Conservation (phyloP, 306 rosid genomes). For the Psophocarpus tetragonolobus region DNA sequence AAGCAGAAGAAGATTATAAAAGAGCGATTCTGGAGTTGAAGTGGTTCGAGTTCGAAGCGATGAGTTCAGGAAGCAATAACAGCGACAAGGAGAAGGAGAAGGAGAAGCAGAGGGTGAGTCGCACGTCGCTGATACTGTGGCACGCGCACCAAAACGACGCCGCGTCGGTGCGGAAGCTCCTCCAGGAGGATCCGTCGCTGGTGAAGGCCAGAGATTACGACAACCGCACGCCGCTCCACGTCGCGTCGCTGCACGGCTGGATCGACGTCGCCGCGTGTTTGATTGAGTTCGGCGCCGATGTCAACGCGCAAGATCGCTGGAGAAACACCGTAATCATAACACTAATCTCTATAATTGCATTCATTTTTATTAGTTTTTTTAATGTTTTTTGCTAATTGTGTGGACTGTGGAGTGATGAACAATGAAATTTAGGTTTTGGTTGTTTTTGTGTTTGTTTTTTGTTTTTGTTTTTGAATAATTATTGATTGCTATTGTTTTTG, state of each 20-base stretch:
- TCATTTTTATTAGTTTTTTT: too few species aligned
- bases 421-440: too few species aligned
- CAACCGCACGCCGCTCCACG: slow-evolving; percentile 93
- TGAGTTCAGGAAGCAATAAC: slow-evolving; percentile 34
- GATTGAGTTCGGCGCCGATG: slow-evolving; percentile 81
- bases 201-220: slow-evolving; percentile 89
- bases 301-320: slow-evolving; percentile 99
- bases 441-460: too few species aligned
- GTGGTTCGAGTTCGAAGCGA: not conserved
- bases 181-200: slow-evolving; percentile 82
- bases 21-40: slow-evolving; percentile 11
- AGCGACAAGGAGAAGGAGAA: slow-evolving; percentile 51
- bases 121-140: slow-evolving; percentile 90
- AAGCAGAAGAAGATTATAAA: not conserved
- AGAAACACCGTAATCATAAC: slow-evolving; percentile 66
- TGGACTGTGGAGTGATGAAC: too few species aligned
- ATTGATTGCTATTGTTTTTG: too few species aligned
- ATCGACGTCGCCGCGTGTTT: slow-evolving; percentile 80
- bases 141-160: slow-evolving; percentile 95
- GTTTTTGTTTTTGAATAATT: too few species aligned
- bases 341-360: not conserved
- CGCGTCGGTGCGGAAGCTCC: slow-evolving; percentile 85
- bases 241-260: slow-evolving; percentile 95
- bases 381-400: too few species aligned
- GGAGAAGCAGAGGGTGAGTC: slow-evolving; percentile 86